Base-by-base conservation (phyloP, 2,329 filamentous ascomycete genomes). In the Fusarium sp. region DNA sequence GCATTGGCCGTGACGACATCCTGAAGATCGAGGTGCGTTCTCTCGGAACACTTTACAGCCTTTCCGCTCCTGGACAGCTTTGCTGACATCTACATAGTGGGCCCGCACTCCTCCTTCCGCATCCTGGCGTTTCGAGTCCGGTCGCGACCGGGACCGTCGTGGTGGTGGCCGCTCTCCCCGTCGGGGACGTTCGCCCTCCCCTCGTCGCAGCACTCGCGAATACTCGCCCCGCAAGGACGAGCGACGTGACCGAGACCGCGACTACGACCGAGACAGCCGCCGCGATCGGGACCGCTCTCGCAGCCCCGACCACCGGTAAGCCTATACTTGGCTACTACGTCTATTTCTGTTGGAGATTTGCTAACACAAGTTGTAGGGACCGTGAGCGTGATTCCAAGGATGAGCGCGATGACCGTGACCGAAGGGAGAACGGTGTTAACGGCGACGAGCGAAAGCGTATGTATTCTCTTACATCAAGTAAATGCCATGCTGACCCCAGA, bases 101-200 rank as follows among this genome's bases (percentile, higher is more conserved):
- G 97, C 97, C 80, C 94, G 97, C 80, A 99, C 97, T 80, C 97
- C 97, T 80, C 97, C 97, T 59, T 98, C 97, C 77, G 97, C 97
- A 63, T 98, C 95, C 33, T 99, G 97, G 97, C 94, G 97, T 72
- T 99, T 99, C 83, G 97, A 98, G 84, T 95, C 95, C 77, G 96
- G 95, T 71, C 92, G 93, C 80, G 93, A 95, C 80, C 93, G 92
- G 75, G 91, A 93, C 71, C 90, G 91, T 69, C 88, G 86, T 72
- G 79, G 80, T 74, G 88, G 88, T 68, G 89, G 87, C 76, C 90
- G 90, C 63, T 91, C 91, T 77, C 91, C 91, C 74, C 91, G 91
- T 70, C 89, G 91, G 72, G 88, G 93, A 77, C 93, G 94, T 70
- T 93, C 94, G 72, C 93, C 93, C 66, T 94, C 92, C 74, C 94